phyloP scores from a whole-genome alignment of 2,329 filamentous ascomycete genomes.

The Thelonectria rubi region DNA sequence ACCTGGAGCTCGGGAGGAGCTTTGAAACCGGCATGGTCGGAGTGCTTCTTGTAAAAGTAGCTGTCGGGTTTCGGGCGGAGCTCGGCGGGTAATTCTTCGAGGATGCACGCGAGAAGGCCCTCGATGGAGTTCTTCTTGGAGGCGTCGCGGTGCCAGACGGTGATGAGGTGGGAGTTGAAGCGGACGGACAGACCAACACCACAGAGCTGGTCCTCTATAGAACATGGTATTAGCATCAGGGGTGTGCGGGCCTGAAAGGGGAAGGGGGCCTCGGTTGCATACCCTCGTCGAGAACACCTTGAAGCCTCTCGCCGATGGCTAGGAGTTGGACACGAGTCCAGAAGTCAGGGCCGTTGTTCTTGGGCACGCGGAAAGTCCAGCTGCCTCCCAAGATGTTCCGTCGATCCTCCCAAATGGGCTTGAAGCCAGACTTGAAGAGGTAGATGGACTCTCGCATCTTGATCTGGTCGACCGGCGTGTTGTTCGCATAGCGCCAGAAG shows the following conservation, averaged over 20 bases:
- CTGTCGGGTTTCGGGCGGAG: conserved; percentile 75
- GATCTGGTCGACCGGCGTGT: conserved; percentile 79
- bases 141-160: conserved; percentile 92
- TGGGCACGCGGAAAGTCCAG: conserved; percentile 92
- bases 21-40: conserved; percentile 85
- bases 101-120: conserved; percentile 74
- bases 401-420: conserved; percentile 84
- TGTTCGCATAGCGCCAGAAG: conserved; percentile 85
- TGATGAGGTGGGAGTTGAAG: conserved; percentile 88
- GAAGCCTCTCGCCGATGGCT: conserved; percentile 83
- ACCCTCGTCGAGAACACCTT: conserved; percentile 77
- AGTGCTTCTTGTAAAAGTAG: conserved; percentile 90
- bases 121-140: conserved; percentile 82
- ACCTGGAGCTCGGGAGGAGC: conserved; percentile 67
- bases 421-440: conserved; percentile 81
- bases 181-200: conserved; percentile 88
- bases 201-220: conserved; percentile 82
- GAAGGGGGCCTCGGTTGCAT: conserved; percentile 39
- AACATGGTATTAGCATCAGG: conserved; percentile 17
- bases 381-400: conserved; percentile 86
- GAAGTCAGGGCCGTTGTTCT: conserved; percentile 74
- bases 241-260: conserved; percentile 1
- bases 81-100: conserved; percentile 77
- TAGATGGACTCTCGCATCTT: conserved; percentile 82
- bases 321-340: conserved; percentile 85